Base-by-base conservation (phyloP, 2,329 filamentous ascomycete genomes). In the Metarhizium rileyi region DNA sequence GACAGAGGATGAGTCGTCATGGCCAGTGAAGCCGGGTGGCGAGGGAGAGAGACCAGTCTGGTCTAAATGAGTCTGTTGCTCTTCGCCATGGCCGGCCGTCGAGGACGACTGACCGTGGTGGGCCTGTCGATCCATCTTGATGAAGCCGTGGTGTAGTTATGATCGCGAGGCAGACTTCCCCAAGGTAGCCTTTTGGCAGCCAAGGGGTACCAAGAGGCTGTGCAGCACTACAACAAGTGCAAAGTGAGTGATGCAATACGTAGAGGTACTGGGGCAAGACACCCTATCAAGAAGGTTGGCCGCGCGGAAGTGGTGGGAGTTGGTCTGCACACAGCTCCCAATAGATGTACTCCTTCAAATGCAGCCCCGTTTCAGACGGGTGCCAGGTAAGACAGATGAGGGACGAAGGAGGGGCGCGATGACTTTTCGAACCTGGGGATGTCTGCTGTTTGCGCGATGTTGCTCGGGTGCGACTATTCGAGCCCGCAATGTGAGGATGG, bases 11-110 rank as follows among this genome's bases (percentile, higher is more conserved):
- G 50, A 45, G 51, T 74, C 67, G 62, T 73, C 72, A 43, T 62
- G 55, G 63, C 74, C 16, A 10, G 23, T 70, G 63, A 75, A 71
- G 60, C 76, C 78, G 59, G 72, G 72, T 66, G 77, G 77, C 63
- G 80, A 80, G 59, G 81, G 78, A 59, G 82, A 84, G 66, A 80
- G 81, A 25, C 47, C 35, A 57, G 71, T 77, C 65, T 81, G 80
- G 66, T 77, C 85, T 83, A 86, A 84, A 82, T 81, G 75, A 71
- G 72, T 65, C 63, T 68, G 69, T 61, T 78, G 73, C 58, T 75
- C 75, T 61, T 77, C 74, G 55, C 74, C 48, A 14, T 52, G 53
- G 43, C 46, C 50, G 44, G 50, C 35, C 30, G 73, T 72, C 61
- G 82, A 83, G 57, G 76, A 78, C 58, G 81, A 84, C 62, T 80